These are phyloP conservation scores for Eucalyptus victrix DNA, from an alignment of 345 rosid genomes.

Conservation along the genomic window DNA sequence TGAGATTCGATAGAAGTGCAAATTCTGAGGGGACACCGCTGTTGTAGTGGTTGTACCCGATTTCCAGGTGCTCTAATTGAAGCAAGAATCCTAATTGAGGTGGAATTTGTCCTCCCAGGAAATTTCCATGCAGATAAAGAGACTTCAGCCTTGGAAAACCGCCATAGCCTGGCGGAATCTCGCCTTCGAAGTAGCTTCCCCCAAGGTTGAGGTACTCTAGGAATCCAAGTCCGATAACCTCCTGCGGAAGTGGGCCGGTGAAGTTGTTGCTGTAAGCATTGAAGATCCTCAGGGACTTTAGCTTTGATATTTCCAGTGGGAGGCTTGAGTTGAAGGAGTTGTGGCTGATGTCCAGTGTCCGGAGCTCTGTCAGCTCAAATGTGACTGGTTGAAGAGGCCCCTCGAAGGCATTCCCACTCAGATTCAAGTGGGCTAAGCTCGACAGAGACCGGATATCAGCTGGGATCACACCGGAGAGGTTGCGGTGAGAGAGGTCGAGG, in stretches of 20 bases:
- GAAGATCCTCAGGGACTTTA: slow-evolving; percentile 44
- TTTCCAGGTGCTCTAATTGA: slow-evolving; percentile 55
- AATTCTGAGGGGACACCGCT: slow-evolving; percentile 58
- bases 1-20: slow-evolving; percentile 30
- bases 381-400: slow-evolving; percentile 45
- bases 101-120: slow-evolving; percentile 50
- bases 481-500: slow-evolving; percentile 68
- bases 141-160: slow-evolving; percentile 38
- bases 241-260: slow-evolving; percentile 52
- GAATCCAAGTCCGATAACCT: slow-evolving; percentile 31
- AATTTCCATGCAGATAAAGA: slow-evolving; percentile 64
- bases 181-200: slow-evolving; percentile 84
- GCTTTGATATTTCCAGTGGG: slow-evolving; percentile 72
- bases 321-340: slow-evolving; percentile 65
- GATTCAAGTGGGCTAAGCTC: slow-evolving; percentile 49
- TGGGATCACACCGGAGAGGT: slow-evolving; percentile 63
- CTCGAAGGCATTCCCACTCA: slow-evolving; percentile 55
- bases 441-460: slow-evolving; percentile 41
- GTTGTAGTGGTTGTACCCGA: slow-evolving; percentile 57
- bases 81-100: slow-evolving; percentile 45
- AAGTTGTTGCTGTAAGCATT: slow-evolving; percentile 77
- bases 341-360: slow-evolving; percentile 67
- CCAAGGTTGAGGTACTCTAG: slow-evolving; percentile 82
- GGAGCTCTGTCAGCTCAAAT: slow-evolving; percentile 47
- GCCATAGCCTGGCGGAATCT: slow-evolving; percentile 59